These are phyloP conservation scores for Calocera cornea DNA, from an alignment of 768 basidiomycete genomes.

Conservation along the genomic window DNA sequence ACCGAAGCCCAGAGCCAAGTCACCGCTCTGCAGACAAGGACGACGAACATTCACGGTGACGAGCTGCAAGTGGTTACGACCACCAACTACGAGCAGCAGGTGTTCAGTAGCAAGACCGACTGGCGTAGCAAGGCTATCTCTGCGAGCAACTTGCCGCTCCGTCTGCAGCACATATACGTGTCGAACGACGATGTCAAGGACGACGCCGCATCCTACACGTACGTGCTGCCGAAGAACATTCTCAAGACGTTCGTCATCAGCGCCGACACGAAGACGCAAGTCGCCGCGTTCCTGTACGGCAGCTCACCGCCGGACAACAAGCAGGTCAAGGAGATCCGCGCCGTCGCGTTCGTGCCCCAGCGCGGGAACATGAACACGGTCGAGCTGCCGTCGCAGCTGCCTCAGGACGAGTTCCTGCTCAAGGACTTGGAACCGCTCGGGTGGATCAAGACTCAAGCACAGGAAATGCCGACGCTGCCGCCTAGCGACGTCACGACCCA, in stretches of 20 bases:
- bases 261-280: constrained; percentile 89
- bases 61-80: constrained; percentile 91
- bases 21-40: constrained; percentile 95
- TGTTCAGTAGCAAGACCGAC: constrained; percentile 99
- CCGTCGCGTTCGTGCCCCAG: constrained; percentile 94
- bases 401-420: constrained; percentile 86
- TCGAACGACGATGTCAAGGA: constrained; percentile 99
- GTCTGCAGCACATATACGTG: constrained; percentile 96
- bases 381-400: constrained; percentile 78
- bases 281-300: constrained; percentile 89
- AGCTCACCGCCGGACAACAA: constrained; percentile 88
- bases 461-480: constrained; percentile 83
- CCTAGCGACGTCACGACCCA: constrained; percentile 89
- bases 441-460: constrained; percentile 92
- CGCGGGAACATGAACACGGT: constrained; percentile 89
- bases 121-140: constrained; percentile 99
- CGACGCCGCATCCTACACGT: constrained; percentile 87
- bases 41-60: constrained; percentile 95
- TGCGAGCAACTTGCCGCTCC: constrained; percentile 87
- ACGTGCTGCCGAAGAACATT: constrained; percentile 94
- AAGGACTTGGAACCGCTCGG: constrained; percentile 92
- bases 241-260: constrained; percentile 86
- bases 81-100: constrained; percentile 93
- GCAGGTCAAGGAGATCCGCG: constrained; percentile 93
- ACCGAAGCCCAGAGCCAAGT: constrained; percentile 89